phyloP scores from a whole-genome alignment of 371 early-diverging fungal species.

The Nematocida minor region DNA sequence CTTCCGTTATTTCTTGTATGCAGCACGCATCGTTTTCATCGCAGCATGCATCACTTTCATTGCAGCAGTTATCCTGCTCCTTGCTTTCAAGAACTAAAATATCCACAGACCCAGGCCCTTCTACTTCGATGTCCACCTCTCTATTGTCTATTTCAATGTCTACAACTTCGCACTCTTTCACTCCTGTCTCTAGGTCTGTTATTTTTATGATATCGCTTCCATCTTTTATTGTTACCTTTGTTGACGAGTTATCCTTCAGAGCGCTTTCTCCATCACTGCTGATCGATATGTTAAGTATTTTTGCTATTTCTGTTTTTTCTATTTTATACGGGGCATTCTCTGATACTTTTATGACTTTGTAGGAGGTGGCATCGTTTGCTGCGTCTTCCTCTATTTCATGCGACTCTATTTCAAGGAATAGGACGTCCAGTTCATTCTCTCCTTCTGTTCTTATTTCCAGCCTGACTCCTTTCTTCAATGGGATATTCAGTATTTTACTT shows the following conservation, averaged over 20 bases:
- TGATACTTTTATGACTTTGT: background rate
- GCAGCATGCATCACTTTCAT: background rate
- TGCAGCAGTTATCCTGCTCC: background rate
- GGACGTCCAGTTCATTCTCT: constrained; percentile 25
- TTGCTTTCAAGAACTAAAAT: background rate
- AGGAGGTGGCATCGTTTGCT: background rate
- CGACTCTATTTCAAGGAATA: constrained; percentile 22
- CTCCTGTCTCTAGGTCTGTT: background rate
- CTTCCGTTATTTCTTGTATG: background rate
- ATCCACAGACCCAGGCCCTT: background rate
- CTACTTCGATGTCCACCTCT: background rate
- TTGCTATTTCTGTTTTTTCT: background rate
- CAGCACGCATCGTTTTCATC: too few species aligned
- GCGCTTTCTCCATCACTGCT: background rate
- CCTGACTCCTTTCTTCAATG: constrained; percentile 5
- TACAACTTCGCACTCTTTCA: constrained; percentile 16
- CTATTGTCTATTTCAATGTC: background rate
- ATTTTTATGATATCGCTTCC: background rate
- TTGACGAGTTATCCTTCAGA: background rate
- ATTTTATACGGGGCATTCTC: background rate
- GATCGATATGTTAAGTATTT: constrained; percentile 2
- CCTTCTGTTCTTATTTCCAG: constrained; percentile 11
- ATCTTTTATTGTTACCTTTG: background rate
- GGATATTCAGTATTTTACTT: constrained; percentile 31
- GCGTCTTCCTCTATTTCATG: background rate